Evolutionary conservation across 345 rosid genomes (phyloP).

Genomic region (Rhizophora mangle): DNA sequence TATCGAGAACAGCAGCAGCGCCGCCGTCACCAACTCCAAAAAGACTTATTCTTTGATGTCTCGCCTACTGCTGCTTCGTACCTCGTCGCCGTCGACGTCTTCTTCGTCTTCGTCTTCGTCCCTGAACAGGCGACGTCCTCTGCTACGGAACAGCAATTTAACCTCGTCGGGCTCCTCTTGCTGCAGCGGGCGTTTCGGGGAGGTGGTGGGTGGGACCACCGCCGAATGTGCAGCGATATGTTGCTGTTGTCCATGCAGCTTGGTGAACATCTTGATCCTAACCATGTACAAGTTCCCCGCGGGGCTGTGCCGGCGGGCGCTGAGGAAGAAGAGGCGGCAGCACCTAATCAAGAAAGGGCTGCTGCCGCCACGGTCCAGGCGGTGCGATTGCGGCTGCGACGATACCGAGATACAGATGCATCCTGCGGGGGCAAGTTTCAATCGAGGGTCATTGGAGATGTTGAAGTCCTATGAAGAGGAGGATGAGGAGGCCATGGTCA

Average conservation of each 20-base stretch:
- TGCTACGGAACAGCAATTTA: slow-evolving; percentile 4
- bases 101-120: background rate
- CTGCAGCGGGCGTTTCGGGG: slow-evolving; percentile 24
- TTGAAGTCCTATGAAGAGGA: slow-evolving; percentile 13
- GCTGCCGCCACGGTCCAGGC: slow-evolving; percentile 15
- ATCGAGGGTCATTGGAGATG: slow-evolving; percentile 8
- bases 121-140: slow-evolving; percentile 8
- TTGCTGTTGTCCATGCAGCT: slow-evolving; percentile 48
- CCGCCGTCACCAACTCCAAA: no score
- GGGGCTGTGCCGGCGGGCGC: slow-evolving; percentile 39
- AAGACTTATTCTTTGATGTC: background rate
- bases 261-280: slow-evolving; percentile 33
- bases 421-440: background rate
- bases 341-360: slow-evolving; percentile 36
- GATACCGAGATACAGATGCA: slow-evolving; percentile 27
- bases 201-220: slow-evolving; percentile 42
- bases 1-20: background rate
- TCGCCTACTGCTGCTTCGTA: background rate
- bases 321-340: slow-evolving; percentile 31
- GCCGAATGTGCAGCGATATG: slow-evolving; percentile 48
- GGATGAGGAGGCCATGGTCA: slow-evolving; percentile 21
- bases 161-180: slow-evolving; percentile 11
- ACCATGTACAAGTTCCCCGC: slow-evolving; percentile 41
- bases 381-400: slow-evolving; percentile 26
- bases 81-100: background rate